Base-by-base conservation (phyloP, 2,329 filamentous ascomycete species). In the Pseudogymnoascus sp. region DNA sequence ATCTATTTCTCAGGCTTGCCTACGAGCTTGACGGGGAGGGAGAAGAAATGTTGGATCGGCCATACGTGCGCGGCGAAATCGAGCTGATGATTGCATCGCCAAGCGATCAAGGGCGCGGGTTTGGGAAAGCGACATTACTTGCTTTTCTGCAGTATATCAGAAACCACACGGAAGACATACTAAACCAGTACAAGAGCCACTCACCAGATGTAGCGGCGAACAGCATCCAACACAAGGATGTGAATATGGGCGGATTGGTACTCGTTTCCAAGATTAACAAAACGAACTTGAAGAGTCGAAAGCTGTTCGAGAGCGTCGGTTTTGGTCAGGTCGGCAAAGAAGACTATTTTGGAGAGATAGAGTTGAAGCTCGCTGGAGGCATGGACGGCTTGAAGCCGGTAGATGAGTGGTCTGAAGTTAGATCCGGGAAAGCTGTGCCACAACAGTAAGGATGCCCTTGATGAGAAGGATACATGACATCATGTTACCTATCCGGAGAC, bases 21-120 rank as follows among this genome's bases (percentile, higher is more conserved):
- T 82, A 88, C 10, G 81, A 80, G 0, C 64, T 69, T 3, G 64
- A 65, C 7, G 65, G 65, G 65, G 64, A 62, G 46, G 26, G 68
- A 80, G 9, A 40, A 5, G 59, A 60, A 19, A 60, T 60, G 7
- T 4, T 60, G 21, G 5, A 38, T 42, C 15, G 35, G 38, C 59
- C 59, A 11, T 42, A 42, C 23, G 33, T 60, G 10, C 75, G 88
- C 3, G 92, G 89, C 23, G 92, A 96, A 72, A 76, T 96, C 6
- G 91, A 96, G 74, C 83, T 96, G 67, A 96, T 96, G 92, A 87
- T 96, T 65, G 91, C 91, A 0, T 77, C 78, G 1, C 76, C 76
- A 4, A 71, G 73, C 0, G 76, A 84, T 31, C 85, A 87, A 23
- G 79, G 88, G 0, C 77, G 79, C 7, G 91, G 91, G 0, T 77